Evolutionary conservation across 441 rosid species (phyloP).

Genomic region (Corymbia citriodora): DNA sequence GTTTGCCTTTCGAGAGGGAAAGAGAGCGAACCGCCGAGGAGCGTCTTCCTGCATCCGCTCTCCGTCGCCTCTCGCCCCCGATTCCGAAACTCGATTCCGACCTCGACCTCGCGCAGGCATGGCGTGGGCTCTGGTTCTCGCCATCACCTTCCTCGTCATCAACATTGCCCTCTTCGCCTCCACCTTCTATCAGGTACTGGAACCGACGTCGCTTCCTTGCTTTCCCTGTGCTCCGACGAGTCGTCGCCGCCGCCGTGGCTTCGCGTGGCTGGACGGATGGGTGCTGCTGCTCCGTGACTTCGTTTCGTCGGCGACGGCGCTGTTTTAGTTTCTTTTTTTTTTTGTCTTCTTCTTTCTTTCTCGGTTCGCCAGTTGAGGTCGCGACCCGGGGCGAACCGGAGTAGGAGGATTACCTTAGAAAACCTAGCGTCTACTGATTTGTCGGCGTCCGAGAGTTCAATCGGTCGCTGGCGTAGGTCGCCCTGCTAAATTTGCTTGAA

Average conservation of each 20-base stretch:
- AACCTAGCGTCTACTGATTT: background rate
- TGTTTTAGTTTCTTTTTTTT: background rate
- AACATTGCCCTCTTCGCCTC: slow-evolving; percentile 18
- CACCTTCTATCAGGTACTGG: slow-evolving; percentile 47
- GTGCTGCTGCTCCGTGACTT: background rate
- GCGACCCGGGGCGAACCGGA: background rate
- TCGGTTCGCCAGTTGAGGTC: background rate
- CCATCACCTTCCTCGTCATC: slow-evolving; percentile 9
- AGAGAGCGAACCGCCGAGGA: background rate
- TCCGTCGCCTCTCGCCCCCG: background rate
- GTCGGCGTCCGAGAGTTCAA: background rate
- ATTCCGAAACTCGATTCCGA: background rate
- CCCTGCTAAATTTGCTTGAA: background rate
- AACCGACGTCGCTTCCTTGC: background rate
- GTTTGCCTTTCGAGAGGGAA: background rate
- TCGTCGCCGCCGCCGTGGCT: background rate
- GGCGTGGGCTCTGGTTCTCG: background rate
- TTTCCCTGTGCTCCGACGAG: background rate
- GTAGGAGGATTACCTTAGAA: background rate
- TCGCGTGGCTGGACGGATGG: background rate
- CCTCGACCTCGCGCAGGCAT: background rate
- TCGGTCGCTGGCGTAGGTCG: background rate
- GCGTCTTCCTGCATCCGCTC: background rate
- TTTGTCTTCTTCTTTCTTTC: background rate
- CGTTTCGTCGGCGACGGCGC: background rate